Evolutionary conservation across 805 yeast species (phyloP), one percentile per base, ranked within the genome.

Genomic region (Suhomyces canberraensis): DNA sequence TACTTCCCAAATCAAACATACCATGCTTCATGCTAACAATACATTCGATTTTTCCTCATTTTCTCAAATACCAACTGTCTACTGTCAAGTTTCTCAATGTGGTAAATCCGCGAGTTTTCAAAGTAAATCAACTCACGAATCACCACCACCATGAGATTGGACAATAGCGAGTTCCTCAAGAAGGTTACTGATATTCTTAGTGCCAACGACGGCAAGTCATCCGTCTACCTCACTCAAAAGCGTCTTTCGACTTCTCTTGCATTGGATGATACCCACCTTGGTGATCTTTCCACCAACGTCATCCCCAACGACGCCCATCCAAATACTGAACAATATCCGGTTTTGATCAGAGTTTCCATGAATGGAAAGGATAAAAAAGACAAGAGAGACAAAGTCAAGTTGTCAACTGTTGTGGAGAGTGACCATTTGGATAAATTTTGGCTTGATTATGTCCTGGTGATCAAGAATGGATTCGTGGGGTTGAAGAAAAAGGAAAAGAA

Each of bases 401-500:
- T 82, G 21, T 78, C 89, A 18, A 89, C 97, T 0, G 76, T 81
- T 9, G 89, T 90, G 5, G 74, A 75, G 18, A 66, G 79, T 1
- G 74, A 69, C 1, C 61, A 74, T 3, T 65, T 90, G 46, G 86
- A 81, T 44, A 57, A 66, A 41, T 90, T 90, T 57, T 90, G 96
- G 96, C 57, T 60, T 29, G 79, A 78, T 17, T 90, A 89, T 60
- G 63, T 86, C 1, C 78, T 77, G 29, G 75, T 75, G 0, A 69
- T 89, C 38, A 89, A 86, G 55, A 54, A 69, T 16, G 90, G 93
- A 4, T 78, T 85, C 58, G 65, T 66, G 3, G 96, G 95, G 1
- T 71, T 90, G 58, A 75, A 79, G 54, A 86, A 83, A 75, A 88
- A 86, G 66, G 87, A 84, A 41, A 87, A 86, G 70, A 80, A 79